Evolutionary conservation across 768 basidiomycete species (phyloP), one percentile per base, ranked within the genome.

Genomic region (Sutorius australiensis): DNA sequence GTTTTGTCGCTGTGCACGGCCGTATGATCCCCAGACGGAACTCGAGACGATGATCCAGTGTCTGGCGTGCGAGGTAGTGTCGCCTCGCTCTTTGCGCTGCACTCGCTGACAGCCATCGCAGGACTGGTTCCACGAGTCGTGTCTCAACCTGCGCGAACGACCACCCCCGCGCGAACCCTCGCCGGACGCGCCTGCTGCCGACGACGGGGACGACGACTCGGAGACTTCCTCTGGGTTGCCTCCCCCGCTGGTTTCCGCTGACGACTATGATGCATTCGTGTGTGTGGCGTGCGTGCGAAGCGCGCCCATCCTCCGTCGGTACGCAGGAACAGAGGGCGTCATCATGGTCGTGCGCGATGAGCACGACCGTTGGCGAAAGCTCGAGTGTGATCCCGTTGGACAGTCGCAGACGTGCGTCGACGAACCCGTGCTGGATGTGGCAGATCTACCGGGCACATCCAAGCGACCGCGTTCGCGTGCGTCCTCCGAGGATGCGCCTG

Each of bases 71-170:
- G 91, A 93, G 78, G 90, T 92, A 58, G 51, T 54, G 28, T 44
- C 24, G n/a, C 4, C 21, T 24, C 24, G n/a, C 4, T 27, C 2
- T 31, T 32, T 16, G 10, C 17, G 14, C 4, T 24, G 7, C 24
- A 16, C 27, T 40, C 16, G 9, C 41, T 67, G 46, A 64, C 27
- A 3, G 32, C 50, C 41, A 56, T 14, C 10, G 19, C 38, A 92
- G 89, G 90, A 93, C 63, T 93, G 91, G 91, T 93, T 84, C 68
- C 91, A 93, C 60, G 91, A 93, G 72, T 92, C 89, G 11, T 93
- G 91, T 61, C 82, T 91, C 59, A 86, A 89, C 68, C 76, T 93
- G 39, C 80, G 89, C 54, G 80, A 85, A 65, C 78, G 79, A 19
- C 87, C 86, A 9, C 58, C 70, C 6, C 77, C 77, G 9, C 75